These are phyloP conservation scores for Saccharomycodes ludwigii DNA, from an alignment of 805 yeast species.

Conservation along the genomic window DNA sequence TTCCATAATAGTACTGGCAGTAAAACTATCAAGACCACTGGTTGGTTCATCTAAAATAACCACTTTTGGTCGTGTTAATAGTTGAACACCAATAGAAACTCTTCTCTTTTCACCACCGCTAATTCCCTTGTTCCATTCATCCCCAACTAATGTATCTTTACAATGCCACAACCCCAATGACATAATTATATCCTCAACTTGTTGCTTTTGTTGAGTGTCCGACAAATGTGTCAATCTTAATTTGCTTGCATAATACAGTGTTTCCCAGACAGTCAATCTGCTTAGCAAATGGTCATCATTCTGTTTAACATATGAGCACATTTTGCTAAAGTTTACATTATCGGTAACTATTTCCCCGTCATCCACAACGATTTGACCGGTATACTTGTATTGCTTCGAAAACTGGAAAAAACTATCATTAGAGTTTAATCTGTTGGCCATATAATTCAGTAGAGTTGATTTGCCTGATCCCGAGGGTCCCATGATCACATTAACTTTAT, in stretches of 20 bases:
- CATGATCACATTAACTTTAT: slow-evolving; percentile 57
- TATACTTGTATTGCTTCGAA: too few species aligned
- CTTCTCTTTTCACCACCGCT: slow-evolving; percentile 88
- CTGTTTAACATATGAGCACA: slow-evolving; percentile 72
- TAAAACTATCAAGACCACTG: slow-evolving; percentile 74
- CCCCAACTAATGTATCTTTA: slow-evolving; percentile 61
- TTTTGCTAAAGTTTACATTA: slow-evolving; percentile 24
- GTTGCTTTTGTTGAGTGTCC: slow-evolving; percentile 30
- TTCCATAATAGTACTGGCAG: slow-evolving; percentile 54
- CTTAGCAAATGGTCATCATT: slow-evolving; percentile 65
- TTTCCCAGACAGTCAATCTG: slow-evolving; percentile 65
- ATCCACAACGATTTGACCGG: too few species aligned
- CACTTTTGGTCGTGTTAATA: slow-evolving; percentile 59
- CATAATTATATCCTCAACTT: slow-evolving; percentile 47
- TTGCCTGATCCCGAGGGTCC: slow-evolving; percentile 80
- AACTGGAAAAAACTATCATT: slow-evolving; percentile 19
- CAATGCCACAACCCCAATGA: slow-evolving; percentile 64
- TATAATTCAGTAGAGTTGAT: slow-evolving; percentile 48
- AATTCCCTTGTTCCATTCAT: slow-evolving; percentile 50
- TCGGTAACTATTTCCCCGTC: slow-evolving; percentile 36
- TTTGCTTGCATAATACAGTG: slow-evolving; percentile 58
- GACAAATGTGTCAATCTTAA: slow-evolving; percentile 41
- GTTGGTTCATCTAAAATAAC: slow-evolving; percentile 80
- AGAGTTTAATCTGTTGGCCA: slow-evolving; percentile 45
- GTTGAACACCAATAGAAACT: slow-evolving; percentile 70